These are phyloP conservation scores for Echinochloa phyllopogon DNA, from an alignment of 176 grass and related monocot species.

Conservation along the genomic window DNA sequence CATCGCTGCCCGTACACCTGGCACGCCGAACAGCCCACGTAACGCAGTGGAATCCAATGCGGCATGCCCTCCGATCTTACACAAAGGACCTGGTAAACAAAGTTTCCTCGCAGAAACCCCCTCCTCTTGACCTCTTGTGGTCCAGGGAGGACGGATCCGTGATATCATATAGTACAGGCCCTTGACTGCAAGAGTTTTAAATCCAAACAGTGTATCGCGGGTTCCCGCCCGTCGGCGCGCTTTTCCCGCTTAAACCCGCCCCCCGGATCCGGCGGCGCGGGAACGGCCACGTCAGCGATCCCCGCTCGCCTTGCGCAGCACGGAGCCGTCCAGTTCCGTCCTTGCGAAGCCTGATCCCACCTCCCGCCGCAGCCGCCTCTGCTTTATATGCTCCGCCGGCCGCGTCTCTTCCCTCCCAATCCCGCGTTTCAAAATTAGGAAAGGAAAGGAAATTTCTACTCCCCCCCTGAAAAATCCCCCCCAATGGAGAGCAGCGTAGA, in stretches of 20 bases:
- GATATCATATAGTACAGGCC: accelerated
- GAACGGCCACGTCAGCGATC: slow-evolving; percentile 35
- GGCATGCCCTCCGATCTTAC: background rate
- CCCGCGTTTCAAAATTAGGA: slow-evolving; percentile 57
- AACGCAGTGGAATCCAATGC: slow-evolving; percentile 52
- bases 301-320: slow-evolving; percentile 40
- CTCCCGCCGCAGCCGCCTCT: background rate
- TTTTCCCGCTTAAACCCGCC: slow-evolving; percentile 46
- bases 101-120: accelerated
- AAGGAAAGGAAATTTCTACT: slow-evolving; percentile 19
- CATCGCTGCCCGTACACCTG: slow-evolving; percentile 59
- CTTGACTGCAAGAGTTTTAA: background rate
- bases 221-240: slow-evolving; percentile 33
- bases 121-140: accelerated
- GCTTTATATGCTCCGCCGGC: slow-evolving; percentile 42
- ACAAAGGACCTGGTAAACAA: accelerated
- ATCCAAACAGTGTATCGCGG: slow-evolving; percentile 14
- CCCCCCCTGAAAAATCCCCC: background rate
- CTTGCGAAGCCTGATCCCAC: slow-evolving; percentile 40
- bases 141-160: accelerated
- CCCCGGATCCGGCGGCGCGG: background rate
- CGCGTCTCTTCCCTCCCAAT: slow-evolving; percentile 61
- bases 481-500: slow-evolving; percentile 60
- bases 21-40: slow-evolving; percentile 45
- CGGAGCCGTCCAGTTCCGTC: slow-evolving; percentile 63